Evolutionary conservation across 805 yeast genomes (phyloP).

Genomic region (Candida patagonica): DNA sequence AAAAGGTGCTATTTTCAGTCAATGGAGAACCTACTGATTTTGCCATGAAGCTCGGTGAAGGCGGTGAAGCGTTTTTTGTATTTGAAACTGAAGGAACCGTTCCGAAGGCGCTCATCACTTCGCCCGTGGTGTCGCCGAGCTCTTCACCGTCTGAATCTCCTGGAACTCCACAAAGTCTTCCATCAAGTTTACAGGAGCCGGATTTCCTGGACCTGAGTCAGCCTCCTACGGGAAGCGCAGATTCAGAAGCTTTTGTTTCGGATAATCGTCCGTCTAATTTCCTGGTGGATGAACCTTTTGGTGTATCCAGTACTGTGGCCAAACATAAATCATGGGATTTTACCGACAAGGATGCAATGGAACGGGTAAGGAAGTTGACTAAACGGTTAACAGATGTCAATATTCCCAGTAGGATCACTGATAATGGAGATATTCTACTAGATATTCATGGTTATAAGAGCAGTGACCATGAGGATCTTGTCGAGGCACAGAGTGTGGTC

Average conservation of each 20-base stretch:
- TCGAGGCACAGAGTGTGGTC: slow-evolving; percentile 66
- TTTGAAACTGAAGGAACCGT: slow-evolving; percentile 71
- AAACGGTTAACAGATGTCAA: slow-evolving; percentile 57
- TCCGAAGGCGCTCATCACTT: slow-evolving; percentile 71
- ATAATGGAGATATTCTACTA: slow-evolving; percentile 79
- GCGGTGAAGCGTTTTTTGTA: slow-evolving; percentile 96
- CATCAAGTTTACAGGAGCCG: slow-evolving; percentile 33
- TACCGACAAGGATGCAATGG: slow-evolving; percentile 37
- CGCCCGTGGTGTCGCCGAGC: slow-evolving; percentile 75
- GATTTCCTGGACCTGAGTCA: slow-evolving; percentile 38
- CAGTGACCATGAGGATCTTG: slow-evolving; percentile 66
- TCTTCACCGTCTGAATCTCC: slow-evolving; percentile 29
- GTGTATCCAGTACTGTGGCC: neutral
- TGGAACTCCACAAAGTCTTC: slow-evolving; percentile 12
- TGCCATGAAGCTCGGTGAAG: slow-evolving; percentile 95
- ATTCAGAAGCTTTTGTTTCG: neutral
- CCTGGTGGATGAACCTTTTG: neutral
- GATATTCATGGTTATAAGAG: slow-evolving; percentile 97
- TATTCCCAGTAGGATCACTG: slow-evolving; percentile 80
- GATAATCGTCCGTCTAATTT: too few relatives aligned
- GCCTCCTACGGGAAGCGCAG: neutral
- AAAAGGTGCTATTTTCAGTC: slow-evolving; percentile 81
- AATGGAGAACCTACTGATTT: slow-evolving; percentile 73
- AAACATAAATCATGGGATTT: slow-evolving; percentile 6
- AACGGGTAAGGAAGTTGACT: slow-evolving; percentile 54